phyloP scores from a whole-genome alignment of 1,139 yeast species.

The Pneumocystis murina region DNA sequence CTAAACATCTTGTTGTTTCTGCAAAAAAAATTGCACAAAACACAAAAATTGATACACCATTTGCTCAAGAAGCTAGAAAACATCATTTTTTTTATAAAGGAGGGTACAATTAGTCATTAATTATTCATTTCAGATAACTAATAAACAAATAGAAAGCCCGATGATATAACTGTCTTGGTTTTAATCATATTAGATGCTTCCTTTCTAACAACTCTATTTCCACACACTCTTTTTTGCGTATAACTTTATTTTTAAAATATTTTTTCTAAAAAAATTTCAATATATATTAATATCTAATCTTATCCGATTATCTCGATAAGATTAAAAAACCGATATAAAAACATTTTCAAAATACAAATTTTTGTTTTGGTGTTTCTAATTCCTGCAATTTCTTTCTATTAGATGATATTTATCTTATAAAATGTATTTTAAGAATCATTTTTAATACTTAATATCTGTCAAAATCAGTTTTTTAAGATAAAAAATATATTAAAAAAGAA shows the following conservation, averaged over 20 bases:
- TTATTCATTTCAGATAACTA: not conserved
- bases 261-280: not conserved
- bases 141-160: conserved; percentile 42
- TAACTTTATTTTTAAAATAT: not conserved
- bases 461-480: not conserved
- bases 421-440: too few species aligned
- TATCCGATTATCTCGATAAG: too few species aligned
- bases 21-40: conserved; percentile 62
- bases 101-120: conserved; percentile 29
- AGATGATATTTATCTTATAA: too few species aligned
- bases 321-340: too few species aligned
- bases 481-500: not conserved
- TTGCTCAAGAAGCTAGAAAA: conserved; percentile 59
- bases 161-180: conserved; percentile 74
- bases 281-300: not conserved
- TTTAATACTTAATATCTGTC: too few species aligned
- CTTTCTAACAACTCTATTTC: not conserved
- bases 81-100: conserved; percentile 61
- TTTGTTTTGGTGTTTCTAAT: too few species aligned
- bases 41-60: conserved; percentile 64
- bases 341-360: too few species aligned
- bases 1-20: conserved; percentile 46
- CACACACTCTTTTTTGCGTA: not conserved
- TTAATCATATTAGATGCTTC: conserved; percentile 26
- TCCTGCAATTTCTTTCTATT: too few species aligned